A percentile compares a stretch with the other conserved stretches of the same genome.
These are phyloP conservation scores for Lentinus tigrinus DNA, from an alignment of 768 basidiomycete genomes.

Conservation along the genomic window DNA sequence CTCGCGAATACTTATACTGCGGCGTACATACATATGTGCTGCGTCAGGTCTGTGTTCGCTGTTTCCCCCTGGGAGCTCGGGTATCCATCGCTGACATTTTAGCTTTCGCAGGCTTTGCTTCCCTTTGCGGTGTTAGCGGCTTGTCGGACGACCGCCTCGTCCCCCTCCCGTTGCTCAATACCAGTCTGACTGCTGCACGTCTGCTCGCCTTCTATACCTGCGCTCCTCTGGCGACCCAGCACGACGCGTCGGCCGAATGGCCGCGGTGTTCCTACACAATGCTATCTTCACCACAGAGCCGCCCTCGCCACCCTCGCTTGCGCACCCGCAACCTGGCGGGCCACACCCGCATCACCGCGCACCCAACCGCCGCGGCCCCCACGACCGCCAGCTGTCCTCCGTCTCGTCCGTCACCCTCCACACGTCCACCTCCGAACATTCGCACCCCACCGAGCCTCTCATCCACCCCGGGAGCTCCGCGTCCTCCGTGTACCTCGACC, in stretches of 20 bases:
- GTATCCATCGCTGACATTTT: constrained; percentile 7
- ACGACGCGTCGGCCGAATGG: constrained; percentile 39
- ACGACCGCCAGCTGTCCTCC: constrained; percentile 28
- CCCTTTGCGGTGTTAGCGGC: not conserved
- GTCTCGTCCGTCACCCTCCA: constrained; percentile 30
- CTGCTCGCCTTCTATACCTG: not conserved
- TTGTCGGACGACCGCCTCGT: not conserved
- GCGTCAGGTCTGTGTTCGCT: not conserved
- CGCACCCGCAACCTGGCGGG: not conserved
- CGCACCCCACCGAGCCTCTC: constrained; percentile 32
- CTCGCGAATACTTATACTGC: too few species aligned
- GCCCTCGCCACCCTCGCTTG: constrained; percentile 15
- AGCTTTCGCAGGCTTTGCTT: constrained; percentile 1
- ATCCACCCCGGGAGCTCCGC: constrained; percentile 25
- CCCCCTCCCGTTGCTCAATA: not conserved
- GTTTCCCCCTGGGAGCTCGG: not conserved
- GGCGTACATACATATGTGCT: not conserved
- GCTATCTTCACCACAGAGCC: constrained; percentile 39
- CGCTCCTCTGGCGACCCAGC: not conserved
- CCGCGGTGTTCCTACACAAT: constrained; percentile 59
- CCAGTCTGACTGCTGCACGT: not conserved
- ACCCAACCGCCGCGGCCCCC: constrained; percentile 4
- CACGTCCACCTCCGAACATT: constrained; percentile 28
- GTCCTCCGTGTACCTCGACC: constrained; percentile 36
- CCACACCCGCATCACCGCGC: not conserved